Base-by-base conservation (phyloP, 371 early-diverging fungal genomes). In the Mortierella sp. region DNA sequence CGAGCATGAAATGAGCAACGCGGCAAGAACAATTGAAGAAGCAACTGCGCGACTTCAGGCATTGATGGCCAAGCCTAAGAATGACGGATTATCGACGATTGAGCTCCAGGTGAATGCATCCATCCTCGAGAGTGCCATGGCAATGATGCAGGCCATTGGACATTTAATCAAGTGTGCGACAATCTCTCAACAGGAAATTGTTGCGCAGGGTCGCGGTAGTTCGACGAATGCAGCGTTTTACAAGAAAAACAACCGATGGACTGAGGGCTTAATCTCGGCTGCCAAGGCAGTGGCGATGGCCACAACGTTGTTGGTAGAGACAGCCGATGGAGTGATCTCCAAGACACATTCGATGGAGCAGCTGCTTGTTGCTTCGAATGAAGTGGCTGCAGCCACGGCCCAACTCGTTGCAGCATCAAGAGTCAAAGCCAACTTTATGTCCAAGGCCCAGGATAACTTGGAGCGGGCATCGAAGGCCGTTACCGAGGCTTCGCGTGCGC, bases 231-330 rank as follows among this genome's bases (percentile, higher is more conserved):
- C 92, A 12, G 95, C 93, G 0, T 97, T 96, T 75, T 98, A 98
- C 88, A 97, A 97, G 75, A 96, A 97, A 86, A 94, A 98, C 84
- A 95, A 95, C 85, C 90, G 96, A 72, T 98, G 98, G 98, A 98
- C 96, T 14, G 97, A 98, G 75, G 98, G 98, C 25, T 87, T 98
- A 29, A 96, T 98, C 58, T 93, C 95, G 3, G 98, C 98, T 1
- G 97, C 98, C 30, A 94, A 96, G 81, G 89, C 96, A 0, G 96
- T 98, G 1, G 96, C 96, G 4, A 66, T 90, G 12, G 95, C 96
- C 6, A 96, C 97, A 2, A 93, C 92, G 48, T 75, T 89, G 64
- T 83, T 98, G 30, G 97, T 97, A 3, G 97, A 97, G 73, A 90
- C 91, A 16, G 97, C 98, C 4, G 97, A 98, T 81, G 96, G 96